Evolutionary conservation across 768 basidiomycete species (phyloP).

Genomic region (Mycena rosella): DNA sequence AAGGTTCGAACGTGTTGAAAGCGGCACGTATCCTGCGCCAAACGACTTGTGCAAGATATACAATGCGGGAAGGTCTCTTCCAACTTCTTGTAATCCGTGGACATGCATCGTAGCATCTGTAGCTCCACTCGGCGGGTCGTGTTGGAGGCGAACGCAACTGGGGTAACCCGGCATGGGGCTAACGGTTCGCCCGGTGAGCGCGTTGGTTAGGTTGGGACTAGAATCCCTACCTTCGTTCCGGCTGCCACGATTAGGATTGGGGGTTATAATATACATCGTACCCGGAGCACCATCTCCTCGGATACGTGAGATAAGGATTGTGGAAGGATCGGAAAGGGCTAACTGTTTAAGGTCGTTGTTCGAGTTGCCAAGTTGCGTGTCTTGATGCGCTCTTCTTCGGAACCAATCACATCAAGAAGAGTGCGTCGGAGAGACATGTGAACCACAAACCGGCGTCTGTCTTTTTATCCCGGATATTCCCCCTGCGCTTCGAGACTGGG

Average conservation of each 20-base stretch:
- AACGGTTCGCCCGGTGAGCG: not conserved
- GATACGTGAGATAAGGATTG: not conserved
- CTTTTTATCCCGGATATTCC: not conserved
- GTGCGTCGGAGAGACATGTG: not conserved
- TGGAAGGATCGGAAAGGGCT: too few relatives aligned
- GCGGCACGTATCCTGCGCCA: constrained; percentile 74
- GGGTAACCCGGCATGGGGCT: not conserved
- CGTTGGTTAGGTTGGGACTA: not conserved
- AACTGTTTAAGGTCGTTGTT: too few relatives aligned
- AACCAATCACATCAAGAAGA: not conserved
- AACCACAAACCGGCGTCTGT: not conserved
- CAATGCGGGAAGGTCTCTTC: not conserved
- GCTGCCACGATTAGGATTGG: not conserved
- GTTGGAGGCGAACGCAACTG: not conserved
- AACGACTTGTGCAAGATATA: not conserved
- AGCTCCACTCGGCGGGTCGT: not conserved
- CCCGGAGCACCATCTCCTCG: not conserved
- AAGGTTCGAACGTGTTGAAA: constrained; percentile 84
- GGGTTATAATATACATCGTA: not conserved
- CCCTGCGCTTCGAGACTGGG: not conserved
- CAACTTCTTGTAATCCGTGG: not conserved
- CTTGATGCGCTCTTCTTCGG: not conserved
- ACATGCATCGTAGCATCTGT: not conserved
- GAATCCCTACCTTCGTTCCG: not conserved
- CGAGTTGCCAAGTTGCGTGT: not conserved